These are phyloP conservation scores for Leccinum disarticulatum DNA, from an alignment of 768 basidiomycete species.

Conservation along the genomic window DNA sequence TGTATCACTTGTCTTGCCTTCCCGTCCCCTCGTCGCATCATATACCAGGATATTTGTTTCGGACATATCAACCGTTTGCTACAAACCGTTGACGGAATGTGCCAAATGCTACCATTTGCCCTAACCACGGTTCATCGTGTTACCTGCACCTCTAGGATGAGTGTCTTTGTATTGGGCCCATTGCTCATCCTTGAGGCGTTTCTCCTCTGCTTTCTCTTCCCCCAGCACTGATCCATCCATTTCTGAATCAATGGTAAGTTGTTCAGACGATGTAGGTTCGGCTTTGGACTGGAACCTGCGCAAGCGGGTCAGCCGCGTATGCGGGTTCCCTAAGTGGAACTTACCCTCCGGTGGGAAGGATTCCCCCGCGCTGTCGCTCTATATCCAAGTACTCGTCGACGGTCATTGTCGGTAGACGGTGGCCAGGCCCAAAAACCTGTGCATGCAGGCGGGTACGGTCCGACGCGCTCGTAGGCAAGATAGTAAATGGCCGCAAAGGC, in stretches of 20 bases:
- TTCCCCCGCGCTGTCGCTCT: conserved; percentile 80
- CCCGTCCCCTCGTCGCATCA: conserved; percentile 16
- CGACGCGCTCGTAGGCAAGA: conserved; percentile 69
- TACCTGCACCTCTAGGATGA: conserved; percentile 90
- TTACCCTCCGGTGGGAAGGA: conserved; percentile 87
- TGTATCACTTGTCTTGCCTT: conserved; percentile 2
- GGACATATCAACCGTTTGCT: conserved; percentile 21
- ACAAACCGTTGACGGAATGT: conserved; percentile 9
- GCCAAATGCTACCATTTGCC: conserved; percentile 10
- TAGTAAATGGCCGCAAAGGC: conserved; percentile 91
- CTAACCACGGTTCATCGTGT: conserved; percentile 89
- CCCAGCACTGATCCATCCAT: conserved; percentile 75
- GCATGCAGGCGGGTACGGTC: conserved; percentile 72
- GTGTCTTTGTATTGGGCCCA: conserved; percentile 89
- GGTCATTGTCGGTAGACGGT: conserved; percentile 91
- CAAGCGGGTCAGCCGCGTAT: conserved; percentile 8
- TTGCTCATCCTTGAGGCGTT: conserved; percentile 82
- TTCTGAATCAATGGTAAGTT: conserved; percentile 76
- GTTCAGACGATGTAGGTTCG: conserved; percentile 71
- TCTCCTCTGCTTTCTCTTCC: conserved; percentile 69
- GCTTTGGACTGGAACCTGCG: conserved; percentile 64
- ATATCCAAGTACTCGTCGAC: conserved; percentile 93
- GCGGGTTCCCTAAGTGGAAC: conserved; percentile 27
- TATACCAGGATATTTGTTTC: conserved; percentile 31
- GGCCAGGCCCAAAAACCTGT: conserved; percentile 81